Evolutionary conservation across 306 rosid genomes (phyloP).

Genomic region (Acacia melanoxylon): DNA sequence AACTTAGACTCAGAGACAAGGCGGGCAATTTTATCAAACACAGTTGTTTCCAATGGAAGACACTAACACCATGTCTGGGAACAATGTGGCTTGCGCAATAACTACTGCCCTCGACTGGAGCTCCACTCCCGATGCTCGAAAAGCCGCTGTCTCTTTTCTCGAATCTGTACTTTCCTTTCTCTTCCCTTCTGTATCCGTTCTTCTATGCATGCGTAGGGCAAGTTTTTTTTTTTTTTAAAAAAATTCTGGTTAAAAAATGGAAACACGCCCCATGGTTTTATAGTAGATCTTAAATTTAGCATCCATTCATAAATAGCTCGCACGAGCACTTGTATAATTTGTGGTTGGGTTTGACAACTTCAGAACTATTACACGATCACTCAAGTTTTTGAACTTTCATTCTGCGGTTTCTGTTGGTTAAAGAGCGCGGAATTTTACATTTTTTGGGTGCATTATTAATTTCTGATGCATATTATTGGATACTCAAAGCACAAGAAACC

Average conservation of each 20-base stretch:
- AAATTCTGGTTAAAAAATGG: not conserved
- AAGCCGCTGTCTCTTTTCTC: constrained; percentile 70
- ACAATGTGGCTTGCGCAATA: constrained; percentile 86
- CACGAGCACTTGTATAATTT: not conserved
- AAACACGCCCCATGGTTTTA: not conserved
- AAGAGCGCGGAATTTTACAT: not conserved
- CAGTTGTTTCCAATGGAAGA: constrained; percentile 56
- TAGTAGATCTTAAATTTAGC: not conserved
- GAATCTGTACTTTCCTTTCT: constrained; percentile 59
- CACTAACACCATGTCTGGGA: constrained; percentile 32
- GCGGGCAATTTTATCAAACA: not conserved
- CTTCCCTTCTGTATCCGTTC: not conserved
- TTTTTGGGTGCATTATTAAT: not conserved
- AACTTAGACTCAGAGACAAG: not conserved
- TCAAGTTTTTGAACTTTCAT: not conserved
- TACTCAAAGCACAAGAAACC: constrained; percentile 30
- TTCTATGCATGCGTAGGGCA: not conserved
- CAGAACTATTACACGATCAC: not conserved
- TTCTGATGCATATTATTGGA: not conserved
- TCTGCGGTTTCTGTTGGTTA: not conserved
- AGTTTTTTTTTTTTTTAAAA: not conserved
- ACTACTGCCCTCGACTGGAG: constrained; percentile 82
- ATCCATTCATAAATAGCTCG: not conserved
- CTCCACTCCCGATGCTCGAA: constrained; percentile 70
- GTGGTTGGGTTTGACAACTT: not conserved